phyloP scores from a whole-genome alignment of 2,329 filamentous ascomycete species.

The Pseudocercospora cruenta region DNA sequence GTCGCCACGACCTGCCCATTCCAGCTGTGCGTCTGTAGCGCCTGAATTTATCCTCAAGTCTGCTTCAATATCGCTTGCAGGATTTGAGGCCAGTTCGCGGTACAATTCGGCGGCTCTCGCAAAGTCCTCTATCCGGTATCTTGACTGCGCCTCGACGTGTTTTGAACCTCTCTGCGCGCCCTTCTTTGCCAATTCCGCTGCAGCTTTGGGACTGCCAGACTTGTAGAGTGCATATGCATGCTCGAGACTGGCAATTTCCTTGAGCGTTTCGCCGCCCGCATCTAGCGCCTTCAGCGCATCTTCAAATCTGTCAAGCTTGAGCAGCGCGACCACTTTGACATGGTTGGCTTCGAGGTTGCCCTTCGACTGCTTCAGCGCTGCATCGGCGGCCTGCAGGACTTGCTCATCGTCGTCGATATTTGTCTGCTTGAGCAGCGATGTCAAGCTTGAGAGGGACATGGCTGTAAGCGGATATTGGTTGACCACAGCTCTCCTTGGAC shows the following conservation, averaged over 20 bases:
- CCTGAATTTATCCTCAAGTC: constrained; percentile 77
- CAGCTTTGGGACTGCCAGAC: constrained; percentile 68
- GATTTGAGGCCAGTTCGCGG: constrained; percentile 56
- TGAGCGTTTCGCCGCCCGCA: constrained; percentile 63
- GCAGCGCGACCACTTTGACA: constrained; percentile 72
- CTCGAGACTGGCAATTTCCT: constrained; percentile 66
- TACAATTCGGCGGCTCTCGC: constrained; percentile 68
- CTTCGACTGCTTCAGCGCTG: constrained; percentile 61
- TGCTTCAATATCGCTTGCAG: constrained; percentile 65
- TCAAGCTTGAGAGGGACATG: constrained; percentile 42
- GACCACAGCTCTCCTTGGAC: constrained; percentile 21
- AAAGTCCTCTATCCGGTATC: constrained; percentile 77
- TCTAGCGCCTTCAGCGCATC: constrained; percentile 73
- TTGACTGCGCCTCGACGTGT: constrained; percentile 67
- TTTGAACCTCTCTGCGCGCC: constrained; percentile 54
- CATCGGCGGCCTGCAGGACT: constrained; percentile 67
- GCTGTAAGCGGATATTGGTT: not conserved
- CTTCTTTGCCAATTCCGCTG: constrained; percentile 55
- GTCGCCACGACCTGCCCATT: constrained; percentile 66
- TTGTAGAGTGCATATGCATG: constrained; percentile 86
- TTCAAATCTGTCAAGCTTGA: constrained; percentile 81
- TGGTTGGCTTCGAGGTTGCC: constrained; percentile 64
- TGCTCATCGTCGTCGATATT: constrained; percentile 73
- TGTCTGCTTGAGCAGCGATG: constrained; percentile 60
- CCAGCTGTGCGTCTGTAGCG: constrained; percentile 71